Evolutionary conservation across 2,329 filamentous ascomycete species (phyloP).

Genomic region (Dothideomycetes sp.): DNA sequence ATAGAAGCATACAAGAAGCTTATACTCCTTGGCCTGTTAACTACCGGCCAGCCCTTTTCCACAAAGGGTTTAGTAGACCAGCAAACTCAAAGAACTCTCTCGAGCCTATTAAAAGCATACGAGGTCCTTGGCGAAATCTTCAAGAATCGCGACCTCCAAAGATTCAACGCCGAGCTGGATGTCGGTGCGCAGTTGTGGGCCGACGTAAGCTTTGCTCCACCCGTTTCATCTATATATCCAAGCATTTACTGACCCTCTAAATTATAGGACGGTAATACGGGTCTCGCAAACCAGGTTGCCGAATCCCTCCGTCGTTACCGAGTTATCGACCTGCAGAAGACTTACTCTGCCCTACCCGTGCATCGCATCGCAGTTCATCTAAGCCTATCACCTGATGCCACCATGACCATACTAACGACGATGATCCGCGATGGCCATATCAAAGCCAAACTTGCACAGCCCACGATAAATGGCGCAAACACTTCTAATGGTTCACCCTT

Average conservation of each 20-base stretch:
- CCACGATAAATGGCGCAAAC: conserved; percentile 20
- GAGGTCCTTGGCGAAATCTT: conserved; percentile 60
- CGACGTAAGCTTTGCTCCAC: conserved; percentile 33
- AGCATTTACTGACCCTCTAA: background rate
- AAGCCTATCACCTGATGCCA: conserved; percentile 37
- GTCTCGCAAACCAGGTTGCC: conserved; percentile 59
- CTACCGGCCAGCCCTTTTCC: conserved; percentile 48
- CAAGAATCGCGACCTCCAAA: conserved; percentile 43
- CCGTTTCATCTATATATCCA: background rate
- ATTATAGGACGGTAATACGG: conserved; percentile 45
- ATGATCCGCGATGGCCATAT: conserved; percentile 42
- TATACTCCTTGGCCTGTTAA: conserved; percentile 65
- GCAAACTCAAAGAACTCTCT: conserved; percentile 45
- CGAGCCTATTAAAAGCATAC: conserved; percentile 56
- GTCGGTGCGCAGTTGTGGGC: conserved; percentile 39
- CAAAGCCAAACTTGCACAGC: conserved; percentile 38
- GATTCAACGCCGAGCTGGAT: conserved; percentile 54
- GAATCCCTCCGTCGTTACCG: conserved; percentile 64
- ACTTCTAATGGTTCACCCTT: conserved; percentile 11
- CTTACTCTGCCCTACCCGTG: conserved; percentile 56
- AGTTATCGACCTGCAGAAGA: conserved; percentile 59
- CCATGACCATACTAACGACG: conserved; percentile 41
- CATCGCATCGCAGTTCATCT: conserved; percentile 41
- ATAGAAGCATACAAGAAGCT: conserved; percentile 87
- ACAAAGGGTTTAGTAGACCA: conserved; percentile 47